Conservation (phyloP, 352 stramenopile species). For the Phytophthora pinifolia region DNA sequence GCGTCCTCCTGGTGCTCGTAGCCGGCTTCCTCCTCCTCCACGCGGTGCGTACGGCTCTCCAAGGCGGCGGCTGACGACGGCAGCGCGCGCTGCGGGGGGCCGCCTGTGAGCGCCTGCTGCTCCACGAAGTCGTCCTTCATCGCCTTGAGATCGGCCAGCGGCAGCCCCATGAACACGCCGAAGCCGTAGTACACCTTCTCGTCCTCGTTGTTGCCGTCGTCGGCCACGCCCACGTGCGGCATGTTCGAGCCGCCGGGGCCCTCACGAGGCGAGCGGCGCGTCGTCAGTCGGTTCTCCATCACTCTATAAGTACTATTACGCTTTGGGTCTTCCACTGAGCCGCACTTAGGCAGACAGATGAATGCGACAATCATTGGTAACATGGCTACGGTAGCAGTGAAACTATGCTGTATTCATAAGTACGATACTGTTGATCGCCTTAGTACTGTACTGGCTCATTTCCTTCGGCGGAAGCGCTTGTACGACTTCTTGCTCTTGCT, state of each 20-base stretch:
- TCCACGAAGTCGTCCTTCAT: conserved; percentile 83
- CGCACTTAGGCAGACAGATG: conserved; percentile 11
- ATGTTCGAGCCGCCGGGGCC: conserved; percentile 18
- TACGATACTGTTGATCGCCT: background rate
- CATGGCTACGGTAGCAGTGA: conserved; percentile 24
- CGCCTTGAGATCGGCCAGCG: conserved; percentile 78
- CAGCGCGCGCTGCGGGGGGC: conserved; percentile 10
- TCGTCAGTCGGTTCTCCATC: conserved; percentile 48
- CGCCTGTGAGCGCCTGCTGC: conserved; percentile 44
- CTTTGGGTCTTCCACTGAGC: no score
- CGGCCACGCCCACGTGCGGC: conserved; percentile 29
- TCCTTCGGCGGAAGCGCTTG: conserved; percentile 79
- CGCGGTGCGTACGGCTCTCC: conserved; percentile 18
- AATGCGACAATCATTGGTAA: conserved; percentile 8
- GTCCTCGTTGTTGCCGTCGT: conserved; percentile 73
- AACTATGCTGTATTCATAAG: background rate
- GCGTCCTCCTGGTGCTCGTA: conserved; percentile 26
- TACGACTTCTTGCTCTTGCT: conserved; percentile 78
- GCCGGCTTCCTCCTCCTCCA: conserved; percentile 20
- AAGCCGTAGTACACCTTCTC: conserved; percentile 91
- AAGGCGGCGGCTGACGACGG: conserved; percentile 8
- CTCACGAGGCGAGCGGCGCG: conserved; percentile 25
- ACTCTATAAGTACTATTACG: no score
- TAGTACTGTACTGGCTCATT: conserved; percentile 14
- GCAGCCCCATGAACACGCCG: conserved; percentile 86